Base-by-base conservation (phyloP, 1,139 yeast species). In the Pichia sp. region DNA sequence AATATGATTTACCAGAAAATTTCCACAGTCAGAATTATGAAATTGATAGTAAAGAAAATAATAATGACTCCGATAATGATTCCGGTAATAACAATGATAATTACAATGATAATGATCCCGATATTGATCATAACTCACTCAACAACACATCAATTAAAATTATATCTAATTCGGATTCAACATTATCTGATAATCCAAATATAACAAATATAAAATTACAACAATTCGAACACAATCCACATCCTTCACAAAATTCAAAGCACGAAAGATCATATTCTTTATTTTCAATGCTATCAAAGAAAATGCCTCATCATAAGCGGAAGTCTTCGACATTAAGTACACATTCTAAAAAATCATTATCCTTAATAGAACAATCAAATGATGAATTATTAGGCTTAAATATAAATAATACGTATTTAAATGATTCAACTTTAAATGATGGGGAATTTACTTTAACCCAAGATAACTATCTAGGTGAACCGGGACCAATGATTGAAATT, bases 401-500 rank as follows among this genome's bases (percentile, higher is more conserved):
- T 16, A 36, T 24, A 16, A 38, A 29, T 24, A 20, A 15, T n/a
- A 34, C 16, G 34, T n/a, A n/a, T n/a, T 13, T 25, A 16, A 58
- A 53, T 36, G 62, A 59, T 43, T 44, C 56, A 2, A 60, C 64
- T 1, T 46, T 61, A 23, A 49, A 45, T 36, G 61, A 57, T 40
- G n/a, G n/a, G n/a, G 63, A 60, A 39, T 42, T 49, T 15, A 57
- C 64, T 11, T 32, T 61, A 34, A 60, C 60, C 5, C 59, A 56
- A 24, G 59, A 57, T 32, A 32, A 32, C 16, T 39, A 37, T 16
- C 26, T 57, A 18, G 66, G 66, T 37, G 64, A 62, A 45, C 66
- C 66, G 3, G 66, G 66, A 16, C 65, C 65, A 20, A 62, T 62
- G 58, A 47, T 61, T 37, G 57, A 57, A 40, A 45, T 52, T n/a